A percentile compares a stretch with the other conserved stretches of the same genome.
Conservation (phyloP, 257 asterid genomes). For the Eustoma russellianum region DNA sequence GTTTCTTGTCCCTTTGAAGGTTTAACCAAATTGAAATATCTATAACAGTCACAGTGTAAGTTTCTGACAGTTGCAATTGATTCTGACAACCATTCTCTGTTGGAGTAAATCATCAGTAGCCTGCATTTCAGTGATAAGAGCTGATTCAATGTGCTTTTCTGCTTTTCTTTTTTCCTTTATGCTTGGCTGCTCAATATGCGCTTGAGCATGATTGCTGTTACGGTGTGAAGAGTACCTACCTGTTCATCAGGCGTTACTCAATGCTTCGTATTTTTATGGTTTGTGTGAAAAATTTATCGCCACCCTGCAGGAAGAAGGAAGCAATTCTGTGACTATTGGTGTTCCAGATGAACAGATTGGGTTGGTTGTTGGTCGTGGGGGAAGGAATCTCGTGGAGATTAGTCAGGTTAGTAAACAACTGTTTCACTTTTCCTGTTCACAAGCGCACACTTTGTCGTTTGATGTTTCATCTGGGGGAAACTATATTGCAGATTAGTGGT, state of each 20-base stretch:
- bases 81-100: too few relatives aligned
- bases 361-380: slow-evolving; percentile 85
- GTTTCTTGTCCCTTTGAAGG: too few relatives aligned
- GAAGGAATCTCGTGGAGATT: slow-evolving; percentile 74
- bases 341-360: slow-evolving; percentile 87
- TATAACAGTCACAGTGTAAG: too few relatives aligned
- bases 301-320: slow-evolving; percentile 50
- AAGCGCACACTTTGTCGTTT: neutral
- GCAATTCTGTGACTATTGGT: slow-evolving; percentile 70
- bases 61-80: too few relatives aligned
- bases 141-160: too few relatives aligned
- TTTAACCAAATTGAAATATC: too few relatives aligned
- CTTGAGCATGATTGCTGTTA: neutral
- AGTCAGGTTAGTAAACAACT: slow-evolving; percentile 50
- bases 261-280: neutral
- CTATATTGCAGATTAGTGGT: slow-evolving; percentile 66
- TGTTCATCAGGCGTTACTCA: neutral
- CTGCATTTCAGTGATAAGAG: too few relatives aligned
- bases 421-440: neutral
- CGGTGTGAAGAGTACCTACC: neutral
- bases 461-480: slow-evolving; percentile 3
- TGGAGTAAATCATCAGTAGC: too few relatives aligned
- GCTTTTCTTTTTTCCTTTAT: too few relatives aligned
- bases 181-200: too few relatives aligned
- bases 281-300: slow-evolving; percentile 9